These are phyloP conservation scores for Lentinula boryana DNA, from an alignment of 768 basidiomycete species.

Conservation along the genomic window DNA sequence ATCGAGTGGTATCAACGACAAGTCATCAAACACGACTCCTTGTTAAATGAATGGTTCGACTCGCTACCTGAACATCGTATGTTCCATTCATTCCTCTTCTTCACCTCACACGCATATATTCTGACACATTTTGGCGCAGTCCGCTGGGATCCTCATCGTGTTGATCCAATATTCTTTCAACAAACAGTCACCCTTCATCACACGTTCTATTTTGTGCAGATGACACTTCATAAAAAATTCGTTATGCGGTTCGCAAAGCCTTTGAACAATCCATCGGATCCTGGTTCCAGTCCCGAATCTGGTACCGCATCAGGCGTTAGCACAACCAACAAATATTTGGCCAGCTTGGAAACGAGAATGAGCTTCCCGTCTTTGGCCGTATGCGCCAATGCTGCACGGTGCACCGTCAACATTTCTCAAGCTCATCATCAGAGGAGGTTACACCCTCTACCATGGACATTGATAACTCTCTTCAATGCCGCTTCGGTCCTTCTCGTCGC, in stretches of 20 bases:
- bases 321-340: background rate
- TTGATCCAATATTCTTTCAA: slow-evolving; percentile 23
- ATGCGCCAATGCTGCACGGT: slow-evolving; percentile 34
- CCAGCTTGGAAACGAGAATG: slow-evolving; percentile 8
- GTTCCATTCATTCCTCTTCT: slow-evolving; percentile 1
- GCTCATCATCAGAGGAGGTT: slow-evolving; percentile 15
- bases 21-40: slow-evolving; percentile 23
- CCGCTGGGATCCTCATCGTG: slow-evolving; percentile 32
- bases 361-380: slow-evolving; percentile 34
- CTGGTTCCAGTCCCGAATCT: background rate
- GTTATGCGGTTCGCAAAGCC: slow-evolving; percentile 25
- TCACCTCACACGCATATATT: background rate
- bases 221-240: slow-evolving; percentile 26
- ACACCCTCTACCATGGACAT: background rate
- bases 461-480: background rate
- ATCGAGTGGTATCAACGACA: slow-evolving; percentile 1
- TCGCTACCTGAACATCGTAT: slow-evolving; percentile 39
- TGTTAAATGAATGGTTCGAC: slow-evolving; percentile 54
- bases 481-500: background rate
- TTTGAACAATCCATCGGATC: background rate
- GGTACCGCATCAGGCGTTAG: background rate
- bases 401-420: slow-evolving; percentile 33
- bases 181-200: slow-evolving; percentile 25
- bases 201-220: slow-evolving; percentile 27
- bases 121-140: slow-evolving; percentile 13